phyloP scores from a whole-genome alignment of 768 basidiomycete genomes.

The Solioccasus polychromus region DNA sequence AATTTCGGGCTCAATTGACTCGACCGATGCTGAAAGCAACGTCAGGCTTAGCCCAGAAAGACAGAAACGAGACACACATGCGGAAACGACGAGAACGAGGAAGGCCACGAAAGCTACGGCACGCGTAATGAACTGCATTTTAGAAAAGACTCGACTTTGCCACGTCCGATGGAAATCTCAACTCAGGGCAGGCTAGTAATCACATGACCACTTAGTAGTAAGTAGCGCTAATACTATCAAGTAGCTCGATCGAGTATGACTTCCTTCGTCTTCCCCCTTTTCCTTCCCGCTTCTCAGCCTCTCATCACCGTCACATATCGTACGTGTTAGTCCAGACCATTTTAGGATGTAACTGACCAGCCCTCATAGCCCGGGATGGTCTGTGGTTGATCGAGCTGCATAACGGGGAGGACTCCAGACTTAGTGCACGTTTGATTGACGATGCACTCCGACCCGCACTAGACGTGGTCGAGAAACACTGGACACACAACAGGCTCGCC shows the following conservation, averaged over 20 bases:
- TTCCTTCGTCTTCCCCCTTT: conserved; percentile 33
- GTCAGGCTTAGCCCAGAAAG: conserved; percentile 1
- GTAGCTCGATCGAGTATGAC: conserved; percentile 3
- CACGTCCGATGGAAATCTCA: conserved; percentile 24
- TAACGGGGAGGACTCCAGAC: conserved; percentile 71
- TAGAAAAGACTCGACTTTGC: background rate
- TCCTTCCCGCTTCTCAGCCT: conserved; percentile 48
- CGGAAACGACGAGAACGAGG: conserved; percentile 29
- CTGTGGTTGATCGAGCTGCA: conserved; percentile 82
- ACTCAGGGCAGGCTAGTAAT: conserved; percentile 28
- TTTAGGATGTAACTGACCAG: background rate
- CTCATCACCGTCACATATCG: conserved; percentile 69
- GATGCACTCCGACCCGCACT: conserved; percentile 66
- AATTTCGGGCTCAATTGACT: conserved; percentile 52
- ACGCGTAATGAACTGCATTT: conserved; percentile 36
- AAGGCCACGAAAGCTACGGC: conserved; percentile 28
- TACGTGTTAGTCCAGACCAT: conserved; percentile 28
- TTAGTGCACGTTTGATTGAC: conserved; percentile 57
- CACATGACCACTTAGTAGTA: conserved; percentile 14
- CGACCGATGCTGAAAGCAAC: conserved; percentile 22
- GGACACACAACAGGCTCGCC: conserved; percentile 53
- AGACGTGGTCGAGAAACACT: conserved; percentile 69
- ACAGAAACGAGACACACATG: conserved; percentile 19
- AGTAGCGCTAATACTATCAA: background rate
- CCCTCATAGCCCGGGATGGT: conserved; percentile 38